Conservation (phyloP, 306 rosid genomes). For the Rosa persica region DNA sequence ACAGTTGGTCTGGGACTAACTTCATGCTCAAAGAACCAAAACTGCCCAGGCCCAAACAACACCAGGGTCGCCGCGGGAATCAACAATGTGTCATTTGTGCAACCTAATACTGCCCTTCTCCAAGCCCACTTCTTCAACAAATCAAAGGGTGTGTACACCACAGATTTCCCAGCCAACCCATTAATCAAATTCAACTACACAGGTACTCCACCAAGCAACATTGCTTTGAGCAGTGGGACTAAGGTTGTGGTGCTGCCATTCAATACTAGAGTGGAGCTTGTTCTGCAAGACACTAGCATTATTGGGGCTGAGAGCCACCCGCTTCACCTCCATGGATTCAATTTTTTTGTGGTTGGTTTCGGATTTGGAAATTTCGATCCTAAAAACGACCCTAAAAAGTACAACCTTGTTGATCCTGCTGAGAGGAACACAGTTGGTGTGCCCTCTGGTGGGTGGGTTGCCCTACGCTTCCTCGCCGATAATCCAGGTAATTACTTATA, state of each 20-base stretch:
- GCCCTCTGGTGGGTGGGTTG: conserved; percentile 78
- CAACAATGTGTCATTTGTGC: conserved; percentile 69
- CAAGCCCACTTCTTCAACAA: conserved; percentile 69
- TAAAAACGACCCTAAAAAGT: conserved; percentile 51
- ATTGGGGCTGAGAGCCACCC: conserved; percentile 77
- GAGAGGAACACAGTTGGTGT: conserved; percentile 73
- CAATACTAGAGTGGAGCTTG: conserved; percentile 58
- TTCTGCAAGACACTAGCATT: conserved; percentile 69
- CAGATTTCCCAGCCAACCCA: conserved; percentile 67
- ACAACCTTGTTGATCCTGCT: conserved; percentile 65
- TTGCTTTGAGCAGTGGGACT: conserved; percentile 48
- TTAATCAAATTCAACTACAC: conserved; percentile 62
- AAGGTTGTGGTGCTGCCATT: conserved; percentile 52
- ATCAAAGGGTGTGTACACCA: conserved; percentile 55
- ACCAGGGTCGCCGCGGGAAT: conserved; percentile 47
- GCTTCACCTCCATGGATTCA: conserved; percentile 77
- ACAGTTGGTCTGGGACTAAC: conserved; percentile 58
- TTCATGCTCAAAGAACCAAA: conserved; percentile 46
- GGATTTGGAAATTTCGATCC: conserved; percentile 68
- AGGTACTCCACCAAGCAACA: conserved; percentile 61
- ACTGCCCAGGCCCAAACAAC: conserved; percentile 66
- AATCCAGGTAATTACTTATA: conserved; percentile 51
- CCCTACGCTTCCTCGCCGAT: conserved; percentile 60
- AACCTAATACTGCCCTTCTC: conserved; percentile 61
- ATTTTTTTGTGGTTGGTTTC: conserved; percentile 68